Evolutionary conservation across 768 basidiomycete species (phyloP).

Genomic region (Boletus rex-veris): DNA sequence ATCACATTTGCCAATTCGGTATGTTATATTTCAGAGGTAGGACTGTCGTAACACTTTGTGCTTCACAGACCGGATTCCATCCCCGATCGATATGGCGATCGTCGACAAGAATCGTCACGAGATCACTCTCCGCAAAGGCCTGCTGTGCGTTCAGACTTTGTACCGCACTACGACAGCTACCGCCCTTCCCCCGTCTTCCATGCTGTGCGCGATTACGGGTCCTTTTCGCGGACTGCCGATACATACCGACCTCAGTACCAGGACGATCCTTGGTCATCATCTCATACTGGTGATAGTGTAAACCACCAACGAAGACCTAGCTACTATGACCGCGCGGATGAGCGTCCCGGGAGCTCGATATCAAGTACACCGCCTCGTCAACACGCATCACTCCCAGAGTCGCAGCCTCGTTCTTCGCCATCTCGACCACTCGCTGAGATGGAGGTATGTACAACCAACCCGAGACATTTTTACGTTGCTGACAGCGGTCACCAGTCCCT

Average conservation of each 20-base stretch:
- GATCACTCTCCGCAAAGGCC: conserved; percentile 39
- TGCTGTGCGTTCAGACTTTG: conserved; percentile 32
- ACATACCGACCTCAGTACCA: conserved; percentile 51
- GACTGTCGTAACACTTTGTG: conserved; percentile 13
- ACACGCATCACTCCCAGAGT: conserved; percentile 12
- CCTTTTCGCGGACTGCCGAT: conserved; percentile 39
- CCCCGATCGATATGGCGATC: conserved; percentile 37
- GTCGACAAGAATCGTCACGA: conserved; percentile 31
- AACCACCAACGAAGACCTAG: conserved; percentile 19
- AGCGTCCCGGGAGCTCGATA: conserved; percentile 29
- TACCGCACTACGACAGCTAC: conserved; percentile 46
- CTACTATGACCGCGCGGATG: conserved; percentile 26
- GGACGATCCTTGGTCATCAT: conserved; percentile 31
- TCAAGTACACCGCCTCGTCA: conserved; percentile 33
- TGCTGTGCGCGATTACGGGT: conserved; percentile 38
- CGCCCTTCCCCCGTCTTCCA: conserved; percentile 38
- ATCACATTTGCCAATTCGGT: conserved; percentile 38
- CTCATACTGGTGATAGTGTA: conserved; percentile 32
- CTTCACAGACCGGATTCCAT: conserved; percentile 25
- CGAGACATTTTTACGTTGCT: conserved; percentile 1
- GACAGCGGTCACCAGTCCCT: conserved; percentile 16
- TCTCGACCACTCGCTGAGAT: conserved; percentile 13
- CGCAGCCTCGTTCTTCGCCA: conserved; percentile 24
- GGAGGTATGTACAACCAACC: conserved; percentile 2
- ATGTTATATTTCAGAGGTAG: conserved; percentile 29